Evolutionary conservation across 306 rosid species (phyloP), one percentile per base, ranked within the genome.

Genomic region (Ochetophila trinervis): DNA sequence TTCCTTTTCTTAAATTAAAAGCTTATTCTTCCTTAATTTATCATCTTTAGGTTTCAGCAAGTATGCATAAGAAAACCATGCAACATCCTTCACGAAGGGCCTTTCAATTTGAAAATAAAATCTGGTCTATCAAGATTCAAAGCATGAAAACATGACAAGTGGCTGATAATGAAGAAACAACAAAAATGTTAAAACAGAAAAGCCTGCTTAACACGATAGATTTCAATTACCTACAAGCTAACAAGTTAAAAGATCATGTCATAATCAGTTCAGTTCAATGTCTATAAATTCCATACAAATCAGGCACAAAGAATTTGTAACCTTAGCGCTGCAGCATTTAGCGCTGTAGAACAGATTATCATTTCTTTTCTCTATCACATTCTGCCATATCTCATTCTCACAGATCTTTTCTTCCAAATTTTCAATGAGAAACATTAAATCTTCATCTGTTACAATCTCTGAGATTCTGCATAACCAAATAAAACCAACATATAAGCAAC

Each of bases 311-410:
- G 32, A 54, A n/a, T 47, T 44, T 40, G 50, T 62, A 65, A 92
- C 98, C 98, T 89, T 84, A 53, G 97, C 89, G 73, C 84, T 84
- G 96, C 81, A 79, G 87, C 88, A 87, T 78, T 87, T 87, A 0
- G 95, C 97, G 60, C 57, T 63, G 89, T 93, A 93, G 67, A 70
- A 78, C 18, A 93, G 72, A 61, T 54, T 68, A 63, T 70, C 48
- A 63, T 83, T 89, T 49, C 83, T 78, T 84, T 81, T 93, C 57
- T 93, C 90, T 9, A 89, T 59, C 21, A 93, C 97, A 73, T 65
- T 64, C 53, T 89, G 88, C 98, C 97, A 93, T 57, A 69, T 83
- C 84, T 81, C 82, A 76, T 68, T 72, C 63, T 79, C 74, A 50
- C 65, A 49, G 19, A 50, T 69, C 70, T 72, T 82, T 80, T 73